Evolutionary conservation across 2,329 filamentous ascomycete genomes (phyloP), one percentile per base, ranked within the genome.

Genomic region (Phyllosticta ampelicida): DNA sequence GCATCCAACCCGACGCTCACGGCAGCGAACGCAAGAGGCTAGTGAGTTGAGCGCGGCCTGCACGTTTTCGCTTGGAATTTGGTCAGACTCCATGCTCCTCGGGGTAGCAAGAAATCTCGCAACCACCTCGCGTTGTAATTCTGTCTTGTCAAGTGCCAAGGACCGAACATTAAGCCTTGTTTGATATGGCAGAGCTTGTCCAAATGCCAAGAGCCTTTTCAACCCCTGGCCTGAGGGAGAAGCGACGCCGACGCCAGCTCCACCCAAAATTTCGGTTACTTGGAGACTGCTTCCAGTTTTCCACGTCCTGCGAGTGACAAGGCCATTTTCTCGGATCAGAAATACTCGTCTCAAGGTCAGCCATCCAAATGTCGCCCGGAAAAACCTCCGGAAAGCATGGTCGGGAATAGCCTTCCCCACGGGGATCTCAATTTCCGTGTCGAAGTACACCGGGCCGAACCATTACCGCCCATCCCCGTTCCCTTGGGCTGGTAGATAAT

Each of bases 21-120:
- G 57, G 51, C 57, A 59, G 57, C 57, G 57, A 53, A 59, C 55
- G 57, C 57, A 59, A 13, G 57, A 59, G 11, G 57, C 53, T 28
- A 59, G 57, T 26, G 53, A 55, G 49, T 59, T 59, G 48, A 59
- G 53, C 20, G 57, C 57, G 48, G 51, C 48, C 28, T 59, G 30
- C 28, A 59, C 57, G 28, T 48, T 53, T 20, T 48, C 57, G 29
- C 36, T 55, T 48, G 48, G 49, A 53, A 59, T 55, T 28, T n/a
- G n/a, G n/a, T n/a, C n/a, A n/a, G n/a, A n/a, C n/a, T 59, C 53
- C 57, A 55, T 55, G n/a, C n/a, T 29, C 23, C 28, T 8, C 13
- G 48, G 13, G 51, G 49, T 18, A 30, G 29, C n/a, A 10, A 30
- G 23, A 8, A n/a, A 16, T 16, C 36, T 44, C 36, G 36, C 36